Evolutionary conservation across 768 basidiomycete species (phyloP).

Genomic region (Thelephora aurantiotincta): DNA sequence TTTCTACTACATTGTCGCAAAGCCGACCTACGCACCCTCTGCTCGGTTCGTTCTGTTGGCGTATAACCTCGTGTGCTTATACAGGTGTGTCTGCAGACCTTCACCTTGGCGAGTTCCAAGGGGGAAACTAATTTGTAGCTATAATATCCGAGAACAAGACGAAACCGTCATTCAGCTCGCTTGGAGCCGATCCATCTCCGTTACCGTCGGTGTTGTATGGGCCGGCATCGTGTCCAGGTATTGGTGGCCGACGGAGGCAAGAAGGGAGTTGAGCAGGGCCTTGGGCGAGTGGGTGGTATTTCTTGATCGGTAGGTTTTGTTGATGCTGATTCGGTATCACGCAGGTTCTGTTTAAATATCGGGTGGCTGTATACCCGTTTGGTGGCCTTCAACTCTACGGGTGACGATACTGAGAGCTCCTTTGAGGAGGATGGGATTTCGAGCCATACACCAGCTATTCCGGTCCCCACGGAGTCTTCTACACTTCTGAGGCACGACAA

Average conservation of each 20-base stretch:
- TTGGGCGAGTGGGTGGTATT: conserved; percentile 63
- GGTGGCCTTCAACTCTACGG: conserved; percentile 73
- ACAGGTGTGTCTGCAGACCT: conserved; percentile 16
- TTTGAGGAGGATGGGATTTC: conserved; percentile 14
- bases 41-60: conserved; percentile 75
- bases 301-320: conserved; percentile 1
- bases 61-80: conserved; percentile 74
- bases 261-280: conserved; percentile 71
- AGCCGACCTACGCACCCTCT: conserved; percentile 61
- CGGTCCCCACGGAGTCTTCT: conserved; percentile 13
- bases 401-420: conserved; percentile 18
- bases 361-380: conserved; percentile 92
- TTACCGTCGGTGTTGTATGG: conserved; percentile 80
- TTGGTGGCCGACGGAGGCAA: conserved; percentile 95
- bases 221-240: conserved; percentile 76
- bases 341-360: conserved; percentile 81
- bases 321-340: conserved; percentile 1
- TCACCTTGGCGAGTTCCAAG: conserved; percentile 3
- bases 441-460: conserved; percentile 18
- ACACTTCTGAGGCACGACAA: conserved; percentile 20
- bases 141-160: conserved; percentile 58
- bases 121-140: conserved; percentile 28
- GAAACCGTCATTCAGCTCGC: conserved; percentile 60
- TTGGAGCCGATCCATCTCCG: conserved; percentile 62
- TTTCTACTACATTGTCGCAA: conserved; percentile 78